Percentiles rank a stretch among this genome's conserved stretches.
These are phyloP conservation scores for Dalbergia oliveri DNA, from an alignment of 306 rosid species.

Conservation along the genomic window DNA sequence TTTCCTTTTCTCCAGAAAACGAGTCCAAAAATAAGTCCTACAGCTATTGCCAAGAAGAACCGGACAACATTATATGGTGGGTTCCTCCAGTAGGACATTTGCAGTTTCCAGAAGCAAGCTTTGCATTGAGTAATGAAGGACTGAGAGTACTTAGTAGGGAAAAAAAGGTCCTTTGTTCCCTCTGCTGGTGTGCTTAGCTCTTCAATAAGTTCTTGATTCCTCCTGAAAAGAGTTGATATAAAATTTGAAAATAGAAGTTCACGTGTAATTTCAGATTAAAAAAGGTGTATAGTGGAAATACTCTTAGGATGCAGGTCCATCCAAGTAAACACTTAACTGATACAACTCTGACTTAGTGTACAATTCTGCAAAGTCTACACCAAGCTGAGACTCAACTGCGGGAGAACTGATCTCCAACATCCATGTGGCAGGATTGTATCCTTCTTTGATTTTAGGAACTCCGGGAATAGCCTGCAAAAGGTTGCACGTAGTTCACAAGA, in stretches of 20 bases:
- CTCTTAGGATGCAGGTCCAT: no score
- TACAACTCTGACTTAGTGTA: conserved; percentile 57
- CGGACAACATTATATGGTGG: conserved; percentile 56
- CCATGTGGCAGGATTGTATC: conserved; percentile 65
- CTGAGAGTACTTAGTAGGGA: conserved; percentile 54
- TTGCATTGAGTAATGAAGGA: conserved; percentile 53
- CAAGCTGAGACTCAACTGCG: conserved; percentile 50
- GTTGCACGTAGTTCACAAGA: conserved; percentile 18
- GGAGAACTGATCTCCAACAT: conserved; percentile 61
- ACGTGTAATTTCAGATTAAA: conserved; percentile 28
- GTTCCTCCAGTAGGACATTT: conserved; percentile 66
- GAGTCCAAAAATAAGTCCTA: conserved; percentile 60
- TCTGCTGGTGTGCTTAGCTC: conserved; percentile 54
- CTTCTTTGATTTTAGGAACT: conserved; percentile 57
- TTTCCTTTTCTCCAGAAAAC: conserved; percentile 55
- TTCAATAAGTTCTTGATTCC: conserved; percentile 52
- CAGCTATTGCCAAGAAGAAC: conserved; percentile 40
- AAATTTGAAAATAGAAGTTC: conserved; percentile 28
- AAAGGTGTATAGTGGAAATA: not conserved
- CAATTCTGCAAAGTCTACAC: conserved; percentile 58
- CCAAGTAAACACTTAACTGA: conserved; percentile 45
- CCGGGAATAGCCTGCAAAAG: conserved; percentile 58
- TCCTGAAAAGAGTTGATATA: conserved; percentile 52
- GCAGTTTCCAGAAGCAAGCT: conserved; percentile 64
- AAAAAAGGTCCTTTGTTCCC: conserved; percentile 58